phyloP scores from a whole-genome alignment of 2,329 filamentous ascomycete genomes.

The Fusarium drepaniforme region DNA sequence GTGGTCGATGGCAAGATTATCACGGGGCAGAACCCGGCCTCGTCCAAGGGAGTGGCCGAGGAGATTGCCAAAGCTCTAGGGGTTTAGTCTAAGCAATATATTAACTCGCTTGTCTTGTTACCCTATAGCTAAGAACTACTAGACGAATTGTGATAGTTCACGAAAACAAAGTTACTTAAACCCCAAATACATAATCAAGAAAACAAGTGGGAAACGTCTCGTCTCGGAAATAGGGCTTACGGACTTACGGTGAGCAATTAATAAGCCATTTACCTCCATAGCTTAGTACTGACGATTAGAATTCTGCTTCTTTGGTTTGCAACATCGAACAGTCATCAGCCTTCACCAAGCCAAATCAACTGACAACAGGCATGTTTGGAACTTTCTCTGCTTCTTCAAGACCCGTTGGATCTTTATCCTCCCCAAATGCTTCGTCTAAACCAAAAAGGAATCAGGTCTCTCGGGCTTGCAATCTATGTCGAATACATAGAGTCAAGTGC shows the following conservation, averaged over 20 bases:
- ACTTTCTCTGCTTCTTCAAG: neutral
- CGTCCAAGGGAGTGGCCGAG: slow-evolving; percentile 61
- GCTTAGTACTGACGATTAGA: neutral
- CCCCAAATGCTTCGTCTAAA: neutral
- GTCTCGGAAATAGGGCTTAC: neutral
- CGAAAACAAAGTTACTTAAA: neutral
- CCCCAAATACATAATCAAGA: neutral
- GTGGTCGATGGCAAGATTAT: slow-evolving; percentile 64
- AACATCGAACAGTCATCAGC: neutral
- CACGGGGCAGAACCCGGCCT: slow-evolving; percentile 68
- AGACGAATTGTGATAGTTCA: neutral
- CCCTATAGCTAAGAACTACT: neutral
- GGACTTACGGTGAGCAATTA: neutral
- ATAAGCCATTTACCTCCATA: neutral
- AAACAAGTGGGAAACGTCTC: neutral
- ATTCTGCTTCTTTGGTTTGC: neutral
- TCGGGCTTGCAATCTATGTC: neutral
- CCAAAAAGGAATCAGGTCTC: neutral
- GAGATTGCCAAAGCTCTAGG: slow-evolving; percentile 51
- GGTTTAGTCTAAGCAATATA: neutral
- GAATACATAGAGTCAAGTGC: neutral
- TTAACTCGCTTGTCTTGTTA: neutral
- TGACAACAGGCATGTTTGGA: neutral
- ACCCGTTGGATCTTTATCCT: neutral
- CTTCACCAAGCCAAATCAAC: neutral